Percentiles rank a stretch among this genome's conserved stretches.
phyloP scores from a whole-genome alignment of 2,329 filamentous ascomycete genomes.

The Colletotrichum viniferum region DNA sequence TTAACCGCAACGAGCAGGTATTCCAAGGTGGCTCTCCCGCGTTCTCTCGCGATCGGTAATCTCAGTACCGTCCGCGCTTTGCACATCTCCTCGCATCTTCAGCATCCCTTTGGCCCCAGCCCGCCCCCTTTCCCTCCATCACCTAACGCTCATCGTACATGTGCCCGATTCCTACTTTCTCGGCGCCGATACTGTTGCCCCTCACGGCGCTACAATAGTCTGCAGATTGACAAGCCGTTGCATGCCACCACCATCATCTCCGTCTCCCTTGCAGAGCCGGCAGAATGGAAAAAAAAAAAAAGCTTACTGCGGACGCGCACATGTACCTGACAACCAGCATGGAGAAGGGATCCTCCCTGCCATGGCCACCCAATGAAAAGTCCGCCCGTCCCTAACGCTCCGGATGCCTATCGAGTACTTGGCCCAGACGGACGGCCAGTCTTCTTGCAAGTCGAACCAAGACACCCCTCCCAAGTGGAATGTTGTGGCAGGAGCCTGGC shows the following conservation, averaged over 20 bases:
- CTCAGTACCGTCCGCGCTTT: background rate
- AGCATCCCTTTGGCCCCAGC: background rate
- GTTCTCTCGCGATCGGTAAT: background rate
- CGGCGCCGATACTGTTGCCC: background rate
- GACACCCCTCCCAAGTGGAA: background rate
- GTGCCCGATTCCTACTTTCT: background rate
- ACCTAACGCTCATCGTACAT: background rate
- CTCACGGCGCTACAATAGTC: background rate
- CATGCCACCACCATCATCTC: background rate
- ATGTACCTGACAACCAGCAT: constrained; percentile 1
- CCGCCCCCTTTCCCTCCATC: background rate
- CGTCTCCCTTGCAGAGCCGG: background rate
- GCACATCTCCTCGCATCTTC: background rate
- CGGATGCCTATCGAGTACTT: background rate
- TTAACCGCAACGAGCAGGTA: background rate
- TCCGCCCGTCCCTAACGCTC: background rate
- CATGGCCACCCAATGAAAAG: background rate
- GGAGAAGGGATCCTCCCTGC: background rate
- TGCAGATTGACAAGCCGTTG: constrained; percentile 3
- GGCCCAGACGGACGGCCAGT: background rate
- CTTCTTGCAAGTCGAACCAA: background rate
- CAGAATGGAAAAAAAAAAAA: background rate
- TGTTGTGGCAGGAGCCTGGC: background rate
- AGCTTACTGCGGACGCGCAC: background rate
- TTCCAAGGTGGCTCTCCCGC: background rate